A percentile compares a stretch with the other conserved stretches of the same genome.
Conservation (phyloP, 768 basidiomycete species). For the Auricularia cornea region DNA sequence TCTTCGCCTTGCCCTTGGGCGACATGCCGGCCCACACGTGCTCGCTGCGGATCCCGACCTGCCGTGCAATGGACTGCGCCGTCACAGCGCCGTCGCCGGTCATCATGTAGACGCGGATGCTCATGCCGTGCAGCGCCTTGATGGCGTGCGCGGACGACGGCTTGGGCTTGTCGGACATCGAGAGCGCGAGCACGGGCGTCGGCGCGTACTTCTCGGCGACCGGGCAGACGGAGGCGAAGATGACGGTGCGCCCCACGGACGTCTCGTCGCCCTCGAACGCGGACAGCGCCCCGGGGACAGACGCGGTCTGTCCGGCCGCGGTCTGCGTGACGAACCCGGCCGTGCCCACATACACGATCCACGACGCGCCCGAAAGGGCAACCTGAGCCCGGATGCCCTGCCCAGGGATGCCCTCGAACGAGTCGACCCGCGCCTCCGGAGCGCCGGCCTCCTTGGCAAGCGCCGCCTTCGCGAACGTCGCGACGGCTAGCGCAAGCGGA, state of each 20-base stretch:
- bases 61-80: constrained; percentile 78
- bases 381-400: constrained; percentile 76
- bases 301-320: constrained; percentile 20
- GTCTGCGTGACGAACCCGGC: constrained; percentile 58
- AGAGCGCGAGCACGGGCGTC: constrained; percentile 67
- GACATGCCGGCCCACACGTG: constrained; percentile 89
- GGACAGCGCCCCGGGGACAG: constrained; percentile 50
- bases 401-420: constrained; percentile 85
- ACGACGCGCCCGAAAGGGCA: constrained; percentile 33
- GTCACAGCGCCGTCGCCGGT: constrained; percentile 88
- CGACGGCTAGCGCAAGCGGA: constrained; percentile 90
- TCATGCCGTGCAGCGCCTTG: constrained; percentile 73
- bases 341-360: constrained; percentile 68
- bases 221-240: constrained; percentile 65
- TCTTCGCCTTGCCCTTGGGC: constrained; percentile 88
- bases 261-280: constrained; percentile 67
- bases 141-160: constrained; percentile 79
- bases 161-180: constrained; percentile 83
- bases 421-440: constrained; percentile 49
- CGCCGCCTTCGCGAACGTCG: constrained; percentile 65
- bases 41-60: constrained; percentile 78
- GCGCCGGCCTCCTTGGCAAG: constrained; percentile 34
- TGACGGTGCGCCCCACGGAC: constrained; percentile 68
- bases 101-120: constrained; percentile 87
- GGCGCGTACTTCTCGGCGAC: constrained; percentile 19